These are phyloP conservation scores for Gossypium armourianum DNA, from an alignment of 441 rosid genomes.

Conservation along the genomic window DNA sequence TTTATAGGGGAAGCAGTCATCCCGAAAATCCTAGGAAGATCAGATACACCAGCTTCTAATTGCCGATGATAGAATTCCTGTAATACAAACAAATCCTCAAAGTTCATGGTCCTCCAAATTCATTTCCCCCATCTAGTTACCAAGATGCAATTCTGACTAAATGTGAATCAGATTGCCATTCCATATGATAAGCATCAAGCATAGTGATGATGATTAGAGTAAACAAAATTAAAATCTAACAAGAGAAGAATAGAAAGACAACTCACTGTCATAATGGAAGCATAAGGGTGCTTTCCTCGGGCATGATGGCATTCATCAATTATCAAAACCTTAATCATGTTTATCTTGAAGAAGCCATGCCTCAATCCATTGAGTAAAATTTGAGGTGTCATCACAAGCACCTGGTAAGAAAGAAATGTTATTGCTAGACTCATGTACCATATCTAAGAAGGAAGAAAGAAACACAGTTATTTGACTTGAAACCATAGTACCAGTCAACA, in stretches of 20 bases:
- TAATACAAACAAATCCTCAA: slow-evolving; percentile 15
- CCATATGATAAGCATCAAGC: slow-evolving; percentile 1
- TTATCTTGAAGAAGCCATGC: slow-evolving; percentile 46
- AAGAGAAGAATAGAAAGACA: background rate
- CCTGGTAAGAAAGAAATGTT: slow-evolving; percentile 31
- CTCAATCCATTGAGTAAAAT: slow-evolving; percentile 67
- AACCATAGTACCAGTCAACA: background rate
- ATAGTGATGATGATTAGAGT: background rate
- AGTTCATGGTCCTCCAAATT: background rate
- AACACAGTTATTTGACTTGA: background rate
- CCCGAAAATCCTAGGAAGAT: slow-evolving; percentile 74
- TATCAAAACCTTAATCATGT: slow-evolving; percentile 59
- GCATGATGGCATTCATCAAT: slow-evolving; percentile 96
- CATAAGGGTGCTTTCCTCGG: slow-evolving; percentile 58
- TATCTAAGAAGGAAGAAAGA: background rate
- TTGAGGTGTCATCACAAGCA: slow-evolving; percentile 88
- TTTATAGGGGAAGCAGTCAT: slow-evolving; percentile 93
- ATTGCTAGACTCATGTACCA: background rate
- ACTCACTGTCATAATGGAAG: slow-evolving; percentile 71
- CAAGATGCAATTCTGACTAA: background rate
- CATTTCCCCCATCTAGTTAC: background rate
- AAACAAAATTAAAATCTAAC: background rate
- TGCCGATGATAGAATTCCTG: slow-evolving; percentile 76
- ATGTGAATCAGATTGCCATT: background rate
- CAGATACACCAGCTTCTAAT: slow-evolving; percentile 21